Evolutionary conservation across 2,329 filamentous ascomycete genomes (phyloP), one percentile per base, ranked within the genome.

Genomic region (Fusarium piperis): DNA sequence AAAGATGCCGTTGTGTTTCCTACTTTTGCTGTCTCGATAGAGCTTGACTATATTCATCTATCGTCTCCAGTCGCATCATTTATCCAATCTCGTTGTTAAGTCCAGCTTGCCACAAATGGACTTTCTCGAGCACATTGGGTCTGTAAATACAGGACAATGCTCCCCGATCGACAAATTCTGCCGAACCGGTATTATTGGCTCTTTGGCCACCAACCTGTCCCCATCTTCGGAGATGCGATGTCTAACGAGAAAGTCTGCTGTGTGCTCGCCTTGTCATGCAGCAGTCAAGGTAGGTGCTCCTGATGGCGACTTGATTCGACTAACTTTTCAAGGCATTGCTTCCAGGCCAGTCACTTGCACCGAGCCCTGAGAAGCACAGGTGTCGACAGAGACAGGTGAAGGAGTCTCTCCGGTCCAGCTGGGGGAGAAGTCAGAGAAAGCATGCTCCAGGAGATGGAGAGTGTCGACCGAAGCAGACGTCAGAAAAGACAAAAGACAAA

Each of bases 1-100:
- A 68, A 66, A 72, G 46, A 69, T 59, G 61, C 36, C 28, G 57
- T 58, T 60, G 46, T 51, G 46, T 51, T n/a, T 18, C 46, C 46
- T 51, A 51, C 46, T 51, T 51, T 18, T 30, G 16, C 10, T 30
- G 26, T 30, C 46, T 51, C 11, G 26, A 30, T 51, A 51, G 46
- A 48, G 46, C 46, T 15, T 51, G 26, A 18, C 46, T 51, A 32
- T 51, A 51, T 48, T 11, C 32, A 51, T 48, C 32, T 35, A 16
- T 35, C 26, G 28, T 30, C 46, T 30, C 26, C n/a, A n/a, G 12
- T 52, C 52, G 16, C 28, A 11, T 41, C 35, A 39, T 23, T 20
- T 18, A 12, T 16, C 44, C 16, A 51, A 16, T 32, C 26, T 51
- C 65, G 15, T 52, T 26, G 16, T 30, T 28, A 35, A 38, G 20